phyloP scores from a whole-genome alignment of 176 grass and related monocot species.

The Zizania latifolia region DNA sequence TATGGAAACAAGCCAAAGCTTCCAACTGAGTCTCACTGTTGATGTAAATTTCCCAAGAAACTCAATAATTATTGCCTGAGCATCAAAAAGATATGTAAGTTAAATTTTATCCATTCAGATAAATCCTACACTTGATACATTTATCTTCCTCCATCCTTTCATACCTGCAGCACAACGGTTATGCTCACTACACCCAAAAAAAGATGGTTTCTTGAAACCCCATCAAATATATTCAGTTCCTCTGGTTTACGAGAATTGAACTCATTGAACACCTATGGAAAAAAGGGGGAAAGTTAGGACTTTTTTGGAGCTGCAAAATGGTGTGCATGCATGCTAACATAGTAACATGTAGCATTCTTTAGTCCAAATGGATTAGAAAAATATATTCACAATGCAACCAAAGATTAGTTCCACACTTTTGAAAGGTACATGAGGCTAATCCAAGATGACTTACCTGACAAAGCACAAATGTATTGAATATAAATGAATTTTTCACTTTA shows the following conservation, averaged over 20 bases:
- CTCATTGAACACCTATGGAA: constrained; percentile 77
- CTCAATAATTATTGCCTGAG: constrained; percentile 77
- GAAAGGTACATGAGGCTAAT: not conserved
- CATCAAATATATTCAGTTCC: constrained; percentile 72
- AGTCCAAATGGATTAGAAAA: not conserved
- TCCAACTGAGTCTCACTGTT: constrained; percentile 75
- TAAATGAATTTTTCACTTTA: constrained; percentile 90
- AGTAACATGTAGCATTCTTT: not conserved
- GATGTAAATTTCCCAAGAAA: constrained; percentile 94
- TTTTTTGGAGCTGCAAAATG: constrained; percentile 25
- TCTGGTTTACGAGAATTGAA: constrained; percentile 91
- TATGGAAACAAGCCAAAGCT: constrained; percentile 80
- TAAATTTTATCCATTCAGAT: constrained; percentile 23
- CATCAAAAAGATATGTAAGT: constrained; percentile 11
- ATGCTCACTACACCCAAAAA: constrained; percentile 58
- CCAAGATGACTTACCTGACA: constrained; percentile 53
- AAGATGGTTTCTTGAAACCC: constrained; percentile 70
- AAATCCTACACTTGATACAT: constrained; percentile 12
- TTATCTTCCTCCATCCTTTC: constrained; percentile 11
- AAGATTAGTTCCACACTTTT: not conserved
- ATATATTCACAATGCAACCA: not conserved
- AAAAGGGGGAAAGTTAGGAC: constrained; percentile 20
- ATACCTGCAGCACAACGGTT: constrained; percentile 79
- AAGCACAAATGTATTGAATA: constrained; percentile 96
- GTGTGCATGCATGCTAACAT: not conserved